A percentile compares a stretch with the other conserved stretches of the same genome.
phyloP scores from a whole-genome alignment of 1,139 yeast genomes.

The Debaryomyces coudertii region DNA sequence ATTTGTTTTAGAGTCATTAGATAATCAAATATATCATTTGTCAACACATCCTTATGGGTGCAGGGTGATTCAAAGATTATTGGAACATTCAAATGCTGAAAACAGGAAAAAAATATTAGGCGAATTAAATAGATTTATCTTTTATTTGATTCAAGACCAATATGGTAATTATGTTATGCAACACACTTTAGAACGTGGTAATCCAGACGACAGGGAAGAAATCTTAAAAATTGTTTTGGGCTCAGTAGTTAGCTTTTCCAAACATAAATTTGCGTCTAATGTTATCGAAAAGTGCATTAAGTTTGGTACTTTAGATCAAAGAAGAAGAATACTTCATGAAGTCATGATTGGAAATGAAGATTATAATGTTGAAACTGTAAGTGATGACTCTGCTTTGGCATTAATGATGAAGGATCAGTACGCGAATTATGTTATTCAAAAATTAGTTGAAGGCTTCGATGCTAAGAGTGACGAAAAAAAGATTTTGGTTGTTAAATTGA shows the following conservation, averaged over 20 bases:
- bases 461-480: slow-evolving; percentile 70
- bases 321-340: slow-evolving; percentile 61
- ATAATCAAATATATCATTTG: slow-evolving; percentile 80
- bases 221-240: slow-evolving; percentile 47
- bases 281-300: slow-evolving; percentile 94
- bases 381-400: slow-evolving; percentile 65
- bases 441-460: slow-evolving; percentile 75
- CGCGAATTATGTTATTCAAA: slow-evolving; percentile 96
- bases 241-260: slow-evolving; percentile 78
- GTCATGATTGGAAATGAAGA: slow-evolving; percentile 58
- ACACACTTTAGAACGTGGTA: slow-evolving; percentile 86
- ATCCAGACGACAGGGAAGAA: slow-evolving; percentile 46
- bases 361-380: slow-evolving; percentile 42
- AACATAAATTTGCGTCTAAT: slow-evolving; percentile 96
- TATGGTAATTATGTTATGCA: slow-evolving; percentile 98
- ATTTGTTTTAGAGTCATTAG: slow-evolving; percentile 74
- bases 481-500: slow-evolving; percentile 60
- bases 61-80: slow-evolving; percentile 88
- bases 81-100: slow-evolving; percentile 68
- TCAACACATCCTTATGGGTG: slow-evolving; percentile 98
- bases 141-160: slow-evolving; percentile 87
- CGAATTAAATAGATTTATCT: slow-evolving; percentile 75
- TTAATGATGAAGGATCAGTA: slow-evolving; percentile 97
- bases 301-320: slow-evolving; percentile 66
- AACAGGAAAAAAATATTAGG: slow-evolving; percentile 68